Evolutionary conservation across 768 basidiomycete species (phyloP).

Genomic region (Russula vinacea): DNA sequence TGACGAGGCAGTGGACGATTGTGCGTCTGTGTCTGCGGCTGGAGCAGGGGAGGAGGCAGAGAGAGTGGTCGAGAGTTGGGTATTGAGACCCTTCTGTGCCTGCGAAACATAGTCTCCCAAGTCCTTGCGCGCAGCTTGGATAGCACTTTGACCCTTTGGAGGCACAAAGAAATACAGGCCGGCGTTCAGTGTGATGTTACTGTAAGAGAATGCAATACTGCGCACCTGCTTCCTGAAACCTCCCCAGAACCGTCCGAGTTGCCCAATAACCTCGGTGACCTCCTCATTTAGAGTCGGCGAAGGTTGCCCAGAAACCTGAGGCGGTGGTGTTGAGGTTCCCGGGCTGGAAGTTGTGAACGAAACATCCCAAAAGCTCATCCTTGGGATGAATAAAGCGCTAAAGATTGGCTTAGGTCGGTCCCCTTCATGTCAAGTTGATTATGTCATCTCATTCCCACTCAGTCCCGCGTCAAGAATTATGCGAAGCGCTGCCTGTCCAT

Average conservation of each 20-base stretch:
- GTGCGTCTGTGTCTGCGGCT: slow-evolving; percentile 22
- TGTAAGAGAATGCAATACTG: background rate
- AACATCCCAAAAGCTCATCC: slow-evolving; percentile 32
- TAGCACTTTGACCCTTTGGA: slow-evolving; percentile 60
- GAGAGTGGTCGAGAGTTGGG: slow-evolving; percentile 47
- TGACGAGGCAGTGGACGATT: slow-evolving; percentile 31
- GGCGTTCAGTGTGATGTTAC: background rate
- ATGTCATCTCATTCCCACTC: background rate
- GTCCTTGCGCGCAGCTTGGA: slow-evolving; percentile 71
- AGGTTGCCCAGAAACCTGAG: slow-evolving; percentile 39
- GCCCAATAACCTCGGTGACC: slow-evolving; percentile 84
- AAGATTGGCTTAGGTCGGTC: background rate
- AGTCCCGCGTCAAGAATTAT: background rate
- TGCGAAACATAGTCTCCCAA: slow-evolving; percentile 68
- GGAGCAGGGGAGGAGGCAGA: slow-evolving; percentile 1
- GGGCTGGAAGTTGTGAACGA: slow-evolving; percentile 4
- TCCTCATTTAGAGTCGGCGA: slow-evolving; percentile 76
- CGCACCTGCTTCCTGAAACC: slow-evolving; percentile 85
- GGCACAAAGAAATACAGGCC: slow-evolving; percentile 3
- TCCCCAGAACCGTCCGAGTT: slow-evolving; percentile 85
- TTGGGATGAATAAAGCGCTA: background rate
- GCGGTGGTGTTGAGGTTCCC: slow-evolving; percentile 25
- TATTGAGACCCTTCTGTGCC: slow-evolving; percentile 73
- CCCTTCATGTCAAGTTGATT: background rate
- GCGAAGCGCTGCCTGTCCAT: background rate